phyloP scores from a whole-genome alignment of 345 rosid species.

The Citrus glauca region DNA sequence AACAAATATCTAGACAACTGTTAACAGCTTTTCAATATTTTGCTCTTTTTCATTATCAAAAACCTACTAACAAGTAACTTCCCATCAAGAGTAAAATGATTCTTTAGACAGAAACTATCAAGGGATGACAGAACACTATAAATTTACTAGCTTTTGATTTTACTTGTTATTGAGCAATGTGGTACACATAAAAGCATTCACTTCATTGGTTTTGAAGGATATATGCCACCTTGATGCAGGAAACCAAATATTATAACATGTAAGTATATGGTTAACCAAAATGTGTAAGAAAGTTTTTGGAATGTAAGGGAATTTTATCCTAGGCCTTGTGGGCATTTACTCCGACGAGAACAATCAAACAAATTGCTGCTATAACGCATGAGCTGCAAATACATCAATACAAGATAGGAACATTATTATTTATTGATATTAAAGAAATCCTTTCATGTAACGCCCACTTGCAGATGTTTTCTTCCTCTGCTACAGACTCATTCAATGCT shows the following conservation, averaged over 20 bases:
- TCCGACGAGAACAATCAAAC: not conserved
- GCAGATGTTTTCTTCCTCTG: not conserved
- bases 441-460: not conserved
- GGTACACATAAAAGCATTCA: not conserved
- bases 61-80: not conserved
- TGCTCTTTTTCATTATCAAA: not conserved
- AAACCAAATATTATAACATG: not conserved
- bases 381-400: not conserved
- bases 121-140: not conserved
- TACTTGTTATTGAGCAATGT: not conserved
- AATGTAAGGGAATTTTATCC: not conserved
- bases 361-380: not conserved
- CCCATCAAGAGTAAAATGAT: no score
- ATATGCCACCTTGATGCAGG: not conserved
- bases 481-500: not conserved
- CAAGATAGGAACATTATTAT: not conserved
- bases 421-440: not conserved
- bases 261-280: not conserved
- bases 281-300: not conserved
- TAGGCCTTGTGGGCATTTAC: not conserved
- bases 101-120: not conserved
- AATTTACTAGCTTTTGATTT: not conserved
- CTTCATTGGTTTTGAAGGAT: not conserved
- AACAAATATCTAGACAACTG: not conserved
- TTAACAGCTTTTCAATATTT: not conserved